Percentiles rank a stretch among this genome's conserved stretches.
These are phyloP conservation scores for Coix lacrymajobi DNA, from an alignment of 176 grass and related monocot genomes.

Conservation along the genomic window DNA sequence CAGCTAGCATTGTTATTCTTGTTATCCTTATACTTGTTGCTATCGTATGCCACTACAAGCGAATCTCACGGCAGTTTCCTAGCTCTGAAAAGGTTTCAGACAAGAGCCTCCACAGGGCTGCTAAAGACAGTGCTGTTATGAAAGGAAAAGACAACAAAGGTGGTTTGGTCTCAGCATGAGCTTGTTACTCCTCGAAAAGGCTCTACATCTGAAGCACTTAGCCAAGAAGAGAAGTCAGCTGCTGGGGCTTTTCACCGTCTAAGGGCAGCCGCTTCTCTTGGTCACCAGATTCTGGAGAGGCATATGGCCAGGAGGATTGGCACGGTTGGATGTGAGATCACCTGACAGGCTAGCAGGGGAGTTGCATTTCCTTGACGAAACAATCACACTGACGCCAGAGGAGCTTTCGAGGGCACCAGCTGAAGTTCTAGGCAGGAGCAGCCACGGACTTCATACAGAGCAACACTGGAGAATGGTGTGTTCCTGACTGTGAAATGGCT, in stretches of 20 bases:
- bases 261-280: slow-evolving; percentile 83
- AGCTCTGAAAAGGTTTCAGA: slow-evolving; percentile 80
- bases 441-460: slow-evolving; percentile 90
- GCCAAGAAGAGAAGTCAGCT: slow-evolving; percentile 77
- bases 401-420: slow-evolving; percentile 88
- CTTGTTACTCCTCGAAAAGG: slow-evolving; percentile 62
- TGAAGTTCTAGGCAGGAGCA: slow-evolving; percentile 95
- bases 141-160: slow-evolving; percentile 65
- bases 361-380: slow-evolving; percentile 89
- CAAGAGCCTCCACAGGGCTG: slow-evolving; percentile 52
- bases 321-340: slow-evolving; percentile 76
- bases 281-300: slow-evolving; percentile 80
- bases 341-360: slow-evolving; percentile 84
- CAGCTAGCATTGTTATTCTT: slow-evolving; percentile 51
- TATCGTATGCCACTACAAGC: slow-evolving; percentile 49
- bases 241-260: slow-evolving; percentile 68
- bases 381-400: slow-evolving; percentile 87
- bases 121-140: slow-evolving; percentile 30
- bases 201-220: slow-evolving; percentile 67
- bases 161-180: slow-evolving; percentile 71
- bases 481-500: slow-evolving; percentile 98
- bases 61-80: slow-evolving; percentile 49
- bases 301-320: slow-evolving; percentile 47
- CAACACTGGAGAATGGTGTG: slow-evolving; percentile 88
- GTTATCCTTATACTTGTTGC: slow-evolving; percentile 70